Percentiles rank a stretch among this genome's conserved stretches.
These are phyloP conservation scores for Brassica cretica DNA, from an alignment of 345 rosid species.

Conservation along the genomic window DNA sequence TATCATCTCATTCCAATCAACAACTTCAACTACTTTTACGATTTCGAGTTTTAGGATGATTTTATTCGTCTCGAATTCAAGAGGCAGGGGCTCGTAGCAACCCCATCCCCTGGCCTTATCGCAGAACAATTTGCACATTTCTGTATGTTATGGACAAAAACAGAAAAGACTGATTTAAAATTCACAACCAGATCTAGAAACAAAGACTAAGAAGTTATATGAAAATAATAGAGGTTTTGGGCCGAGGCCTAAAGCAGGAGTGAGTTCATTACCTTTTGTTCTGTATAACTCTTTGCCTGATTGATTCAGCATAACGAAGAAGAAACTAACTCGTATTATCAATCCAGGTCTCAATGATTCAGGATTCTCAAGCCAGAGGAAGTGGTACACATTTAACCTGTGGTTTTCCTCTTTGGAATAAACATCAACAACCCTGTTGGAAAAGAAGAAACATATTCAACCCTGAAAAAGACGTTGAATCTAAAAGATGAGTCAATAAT, in stretches of 20 bases:
- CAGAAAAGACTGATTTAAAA: not conserved
- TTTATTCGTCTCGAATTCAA: not conserved
- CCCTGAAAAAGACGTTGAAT: not conserved
- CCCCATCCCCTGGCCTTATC: conserved; percentile 6
- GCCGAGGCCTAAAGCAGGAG: not conserved
- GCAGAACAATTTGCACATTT: not conserved
- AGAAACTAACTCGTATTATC: not conserved
- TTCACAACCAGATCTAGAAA: not conserved
- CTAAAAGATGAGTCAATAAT: not conserved
- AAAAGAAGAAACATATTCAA: not conserved
- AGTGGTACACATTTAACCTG: not conserved
- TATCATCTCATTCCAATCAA: not conserved
- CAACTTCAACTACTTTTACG: conserved; percentile 17
- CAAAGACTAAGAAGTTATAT: not conserved
- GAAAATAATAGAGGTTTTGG: not conserved
- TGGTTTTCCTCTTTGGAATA: not conserved
- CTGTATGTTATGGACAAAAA: not conserved
- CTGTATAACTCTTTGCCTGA: conserved; percentile 2
- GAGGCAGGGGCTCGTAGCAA: not conserved
- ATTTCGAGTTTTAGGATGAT: not conserved
- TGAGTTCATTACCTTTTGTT: not conserved
- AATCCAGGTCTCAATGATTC: not conserved
- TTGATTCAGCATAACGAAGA: not conserved
- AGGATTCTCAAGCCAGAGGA: not conserved
- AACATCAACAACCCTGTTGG: not conserved